Base-by-base conservation (phyloP, 2,329 filamentous ascomycete genomes). In the Ophiocordyceps polyrhachis-furcata region DNA sequence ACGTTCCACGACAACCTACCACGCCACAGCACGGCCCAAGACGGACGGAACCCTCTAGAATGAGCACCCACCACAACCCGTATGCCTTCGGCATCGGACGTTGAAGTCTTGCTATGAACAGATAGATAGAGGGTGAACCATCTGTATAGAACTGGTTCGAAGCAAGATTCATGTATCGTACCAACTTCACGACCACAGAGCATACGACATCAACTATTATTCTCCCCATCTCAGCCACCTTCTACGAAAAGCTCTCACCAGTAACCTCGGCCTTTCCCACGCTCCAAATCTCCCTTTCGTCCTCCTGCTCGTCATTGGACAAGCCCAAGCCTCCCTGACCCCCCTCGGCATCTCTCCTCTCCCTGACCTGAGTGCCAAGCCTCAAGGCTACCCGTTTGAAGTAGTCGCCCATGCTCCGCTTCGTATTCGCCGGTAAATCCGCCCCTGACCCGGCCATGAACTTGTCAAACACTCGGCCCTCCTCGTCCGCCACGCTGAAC, bases 221-320 rank as follows among this genome's bases (percentile, higher is more conserved):
- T n/a, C n/a, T n/a, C n/a, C n/a, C n/a, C n/a, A n/a, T n/a, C n/a
- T n/a, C n/a, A n/a, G n/a, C n/a, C n/a, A 32, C 31, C 31, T 7
- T 12, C 41, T 44, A 65, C 41, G 62, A 59, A 57, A 72, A 71
- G 7, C 66, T 59, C 47, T 85, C 83, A 9, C 74, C 81, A 42
- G 66, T 67, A 13, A 88, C 65, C 58, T 96, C 89, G 43, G 94
- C 79, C 63, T 82, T 88, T 6, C 91, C 91, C 43, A 98, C 82
- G 59, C 84, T 91, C 88, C 87, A 93, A 49, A 98, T 79, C 67
- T 98, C 91, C 62, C 77, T 81, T 68, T 95, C 86, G 63, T 98
- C 91, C 57, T 98, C 91, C 29, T 78, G 68, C 66, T 98, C 91
- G 61, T 98, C 91, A 57, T 84, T 87, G 31, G 81, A 83, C 54